phyloP scores from a whole-genome alignment of 2,329 filamentous ascomycete genomes.

The Ramularia collo-cygni region DNA sequence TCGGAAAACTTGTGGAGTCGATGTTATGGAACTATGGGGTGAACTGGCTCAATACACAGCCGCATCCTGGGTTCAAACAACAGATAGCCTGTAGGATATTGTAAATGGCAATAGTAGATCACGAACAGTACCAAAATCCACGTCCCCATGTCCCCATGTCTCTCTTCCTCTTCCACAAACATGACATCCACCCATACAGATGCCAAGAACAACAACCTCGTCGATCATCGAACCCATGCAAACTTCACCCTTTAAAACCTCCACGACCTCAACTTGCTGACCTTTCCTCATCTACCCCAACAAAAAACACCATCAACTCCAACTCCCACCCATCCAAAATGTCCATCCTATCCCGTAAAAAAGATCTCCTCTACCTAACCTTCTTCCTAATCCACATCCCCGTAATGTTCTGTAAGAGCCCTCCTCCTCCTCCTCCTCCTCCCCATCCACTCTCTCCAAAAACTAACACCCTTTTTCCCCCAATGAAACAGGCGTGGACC shows the following conservation, averaged over 20 bases:
- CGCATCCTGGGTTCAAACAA: too few relatives aligned
- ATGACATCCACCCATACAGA: background rate
- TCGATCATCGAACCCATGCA: background rate
- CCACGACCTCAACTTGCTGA: background rate
- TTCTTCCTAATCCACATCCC: conserved; percentile 59
- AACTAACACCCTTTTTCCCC: background rate
- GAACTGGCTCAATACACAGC: too few relatives aligned
- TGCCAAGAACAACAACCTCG: background rate
- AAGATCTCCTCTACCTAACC: conserved; percentile 45
- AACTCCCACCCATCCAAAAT: conserved; percentile 14
- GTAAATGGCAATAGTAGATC: background rate
- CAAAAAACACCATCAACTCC: background rate
- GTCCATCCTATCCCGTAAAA: conserved; percentile 32
- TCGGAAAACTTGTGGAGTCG: too few relatives aligned
- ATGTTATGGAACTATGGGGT: too few relatives aligned
- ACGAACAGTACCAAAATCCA: too few relatives aligned
- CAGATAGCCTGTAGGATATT: conserved; percentile 2
- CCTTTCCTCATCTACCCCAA: background rate
- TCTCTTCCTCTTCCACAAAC: background rate
- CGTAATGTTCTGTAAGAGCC: conserved; percentile 54
- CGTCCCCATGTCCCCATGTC: too few relatives aligned
- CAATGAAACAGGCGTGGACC: conserved; percentile 49
- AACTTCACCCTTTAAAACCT: background rate
- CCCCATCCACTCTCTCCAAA: conserved; percentile 1
- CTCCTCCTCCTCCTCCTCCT: conserved; percentile 7